Base-by-base conservation (phyloP, 176 grass and related monocot genomes). In the Eleusine coracana region DNA sequence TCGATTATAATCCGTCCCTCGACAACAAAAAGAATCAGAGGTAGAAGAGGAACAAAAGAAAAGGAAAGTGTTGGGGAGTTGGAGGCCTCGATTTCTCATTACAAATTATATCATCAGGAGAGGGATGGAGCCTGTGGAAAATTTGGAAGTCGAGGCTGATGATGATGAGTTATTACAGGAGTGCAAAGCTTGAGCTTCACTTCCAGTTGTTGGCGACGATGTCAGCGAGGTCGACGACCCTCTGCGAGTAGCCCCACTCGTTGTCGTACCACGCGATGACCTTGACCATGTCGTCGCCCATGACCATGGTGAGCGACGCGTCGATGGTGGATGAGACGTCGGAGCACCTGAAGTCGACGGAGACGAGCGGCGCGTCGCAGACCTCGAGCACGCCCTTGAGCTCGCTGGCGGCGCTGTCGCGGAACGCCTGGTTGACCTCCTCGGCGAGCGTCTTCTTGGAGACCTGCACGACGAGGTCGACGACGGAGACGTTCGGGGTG, bases 261-360 rank as follows among this genome's bases (percentile, higher is more conserved):
- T 96, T 96, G 88, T 96, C 93, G 79, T 96, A 96, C 93, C 93
- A 94, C 0, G 87, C 87, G 76, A 91, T 92, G 66, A 89, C 92
- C 87, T 91, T 92, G 37, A 92, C 90, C 90, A 92, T 92, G 82
- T 92, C 87, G 75, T 92, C 87, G 1, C 90, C 90, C 87, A 92
- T 69, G 84, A 92, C 90, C 90, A 89, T 90, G 79, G 80, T 92
- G 79, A 93, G 91, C 77, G 91, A 90, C 0, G 91, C 38, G 81
- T 93, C 88, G 73, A 93, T 80, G 77, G 74, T 83, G 85, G 45
- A 90, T 14, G 91, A 93, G 10, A 92, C 89, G 77, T 91, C 89
- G 87, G 83, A 87, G 86, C 90, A 92, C 56, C 85, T 73, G 93
- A 96, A 92, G 88, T 96, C 93, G 66, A 91, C 88, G 45, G 93